Evolutionary conservation across 176 grass and related monocot genomes (phyloP), one percentile per base, ranked within the genome.

Genomic region (Oryza glumipatula): DNA sequence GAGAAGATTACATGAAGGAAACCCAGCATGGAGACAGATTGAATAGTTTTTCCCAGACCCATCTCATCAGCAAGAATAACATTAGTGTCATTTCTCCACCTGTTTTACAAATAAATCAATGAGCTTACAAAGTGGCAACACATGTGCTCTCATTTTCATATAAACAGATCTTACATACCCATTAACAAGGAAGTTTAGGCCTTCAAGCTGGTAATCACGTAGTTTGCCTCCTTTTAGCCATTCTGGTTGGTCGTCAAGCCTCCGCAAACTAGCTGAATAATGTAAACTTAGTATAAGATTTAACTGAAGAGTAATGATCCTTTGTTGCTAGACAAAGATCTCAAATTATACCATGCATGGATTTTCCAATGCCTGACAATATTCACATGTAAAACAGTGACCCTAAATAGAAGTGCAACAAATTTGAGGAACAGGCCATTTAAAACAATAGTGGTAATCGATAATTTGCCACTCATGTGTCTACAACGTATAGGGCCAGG

Each of bases 1-100:
- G 16, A 83, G 68, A 83, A 23, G 28, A 74, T 77, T 89, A 98
- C 95, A 63, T 98, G 90, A 82, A 98, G 86, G 70, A 98, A 98
- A 48, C 96, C 96, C 76, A 99, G 78, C 93, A 99, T 99, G 63
- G 96, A 99, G 87, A 99, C 89, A 9, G 96, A 94, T 83, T 99
- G 96, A 74, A 99, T 91, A 52, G 96, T 99, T 95, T 99, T 99
- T 45, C 96, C 96, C 63, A 99, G 90, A 84, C 96, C 96, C 96
- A 99, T 99, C 90, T 99, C 96, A 96, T 99, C 96, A 92, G 96
- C 96, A 83, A 99, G 89, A 88, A 99, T 99, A 76, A 99, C 96
- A 89, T 99, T 99, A 72, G 96, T 99, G 79, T 99, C 96, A 76
- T 96, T 99, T 89, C 96, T 92, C 96, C 96, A 99, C 64, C 96